These are phyloP conservation scores for Colletotrichum tanaceti DNA, from an alignment of 2,329 filamentous ascomycete genomes.

Conservation along the genomic window DNA sequence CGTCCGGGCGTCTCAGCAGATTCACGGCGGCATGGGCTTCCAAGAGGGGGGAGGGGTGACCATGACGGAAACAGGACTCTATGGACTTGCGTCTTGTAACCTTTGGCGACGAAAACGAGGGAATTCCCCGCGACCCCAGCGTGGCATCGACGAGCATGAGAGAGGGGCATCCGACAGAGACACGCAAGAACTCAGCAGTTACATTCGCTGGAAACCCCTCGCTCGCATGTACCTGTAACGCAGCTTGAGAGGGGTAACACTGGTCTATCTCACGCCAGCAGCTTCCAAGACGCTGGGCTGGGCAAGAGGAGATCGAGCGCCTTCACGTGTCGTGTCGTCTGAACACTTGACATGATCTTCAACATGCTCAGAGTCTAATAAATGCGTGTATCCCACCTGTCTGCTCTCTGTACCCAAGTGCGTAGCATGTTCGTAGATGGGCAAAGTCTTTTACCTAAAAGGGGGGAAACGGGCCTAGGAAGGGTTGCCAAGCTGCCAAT, in stretches of 20 bases:
- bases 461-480: too few relatives aligned
- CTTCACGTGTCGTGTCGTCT: slow-evolving; percentile 1
- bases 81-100: slow-evolving; percentile 64
- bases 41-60: slow-evolving; percentile 59
- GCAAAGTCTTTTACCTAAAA: slow-evolving; percentile 3
- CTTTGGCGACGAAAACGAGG: slow-evolving; percentile 66
- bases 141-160: slow-evolving; percentile 57
- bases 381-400: too few relatives aligned
- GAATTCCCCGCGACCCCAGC: slow-evolving; percentile 65
- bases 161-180: background rate
- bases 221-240: too few relatives aligned
- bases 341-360: too few relatives aligned
- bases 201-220: too few relatives aligned
- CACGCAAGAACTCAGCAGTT: too few relatives aligned
- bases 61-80: slow-evolving; percentile 64
- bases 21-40: slow-evolving; percentile 65
- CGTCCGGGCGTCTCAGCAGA: slow-evolving; percentile 64
- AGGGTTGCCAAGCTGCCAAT: background rate
- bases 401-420: too few relatives aligned
- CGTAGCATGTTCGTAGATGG: background rate
- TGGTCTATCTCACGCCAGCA: too few relatives aligned
- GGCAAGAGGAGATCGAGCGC: background rate
- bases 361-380: too few relatives aligned
- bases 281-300: background rate
- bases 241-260: too few relatives aligned